Percentiles rank a stretch among this genome's conserved stretches.
Evolutionary conservation across 2,329 filamentous ascomycete genomes (phyloP).

Genomic region (Talaromyces sp.): DNA sequence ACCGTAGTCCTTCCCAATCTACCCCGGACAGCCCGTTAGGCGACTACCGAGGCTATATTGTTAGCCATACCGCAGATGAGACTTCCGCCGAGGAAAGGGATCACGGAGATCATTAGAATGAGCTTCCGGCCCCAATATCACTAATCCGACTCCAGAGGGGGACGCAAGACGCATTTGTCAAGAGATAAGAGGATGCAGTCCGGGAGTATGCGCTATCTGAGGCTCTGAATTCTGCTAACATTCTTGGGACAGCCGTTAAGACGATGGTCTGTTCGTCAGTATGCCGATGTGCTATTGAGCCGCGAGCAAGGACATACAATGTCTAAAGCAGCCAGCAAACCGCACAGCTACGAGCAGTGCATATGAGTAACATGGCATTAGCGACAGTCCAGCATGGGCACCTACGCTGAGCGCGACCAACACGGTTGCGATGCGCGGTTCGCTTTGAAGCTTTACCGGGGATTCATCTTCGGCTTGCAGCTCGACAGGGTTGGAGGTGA

Average conservation of each 20-base stretch:
- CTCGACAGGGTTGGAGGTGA: background rate
- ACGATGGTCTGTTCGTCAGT: slow-evolving; percentile 4
- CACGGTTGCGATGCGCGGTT: background rate
- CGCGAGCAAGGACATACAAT: background rate
- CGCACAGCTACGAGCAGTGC: background rate
- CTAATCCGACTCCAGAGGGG: slow-evolving; percentile 34
- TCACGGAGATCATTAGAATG: slow-evolving; percentile 47
- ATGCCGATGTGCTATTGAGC: background rate
- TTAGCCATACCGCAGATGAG: slow-evolving; percentile 48
- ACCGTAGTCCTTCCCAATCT: slow-evolving; percentile 48
- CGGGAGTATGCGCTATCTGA: background rate
- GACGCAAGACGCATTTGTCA: background rate
- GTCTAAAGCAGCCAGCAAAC: background rate
- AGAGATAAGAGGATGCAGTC: background rate
- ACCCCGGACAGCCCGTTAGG: slow-evolving; percentile 46
- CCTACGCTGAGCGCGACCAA: slow-evolving; percentile 5
- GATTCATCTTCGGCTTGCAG: background rate
- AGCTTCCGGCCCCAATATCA: slow-evolving; percentile 58
- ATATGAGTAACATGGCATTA: background rate
- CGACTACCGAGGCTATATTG: slow-evolving; percentile 49
- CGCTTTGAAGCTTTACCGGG: background rate
- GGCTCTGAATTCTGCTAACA: background rate
- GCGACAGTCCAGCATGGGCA: background rate
- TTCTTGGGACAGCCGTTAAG: background rate
- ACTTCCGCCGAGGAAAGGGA: slow-evolving; percentile 52